Base-by-base conservation (phyloP, 352 stramenopile genomes). In the Pelagophyceae sp. region DNA sequence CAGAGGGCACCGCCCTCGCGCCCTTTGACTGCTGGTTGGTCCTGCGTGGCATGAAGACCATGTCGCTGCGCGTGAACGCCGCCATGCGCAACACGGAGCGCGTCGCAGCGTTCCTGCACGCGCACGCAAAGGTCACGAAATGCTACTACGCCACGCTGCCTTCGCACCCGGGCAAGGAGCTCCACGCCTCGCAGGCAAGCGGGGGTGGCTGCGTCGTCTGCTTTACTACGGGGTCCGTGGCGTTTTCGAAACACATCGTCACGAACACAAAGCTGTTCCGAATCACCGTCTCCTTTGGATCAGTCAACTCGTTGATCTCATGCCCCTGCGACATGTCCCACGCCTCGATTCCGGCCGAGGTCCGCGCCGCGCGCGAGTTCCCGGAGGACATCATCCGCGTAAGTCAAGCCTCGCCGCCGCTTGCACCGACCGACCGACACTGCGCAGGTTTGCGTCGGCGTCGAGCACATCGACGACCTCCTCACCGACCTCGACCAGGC, bases 251-350 rank as follows among this genome's bases (percentile, higher is more conserved):
- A 81, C 90, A 95, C 82, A 81, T 96, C 45, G 90, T 96, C 70
- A 90, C 88, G 20, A 85, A 89, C 38, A 95, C 92, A n/a, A 95
- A 95, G 84, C 85, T 97, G 0, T 96, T 96, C 82, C 96, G 96
- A 84, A 95, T 96, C 83, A 96, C 91, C 5, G 83, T 88, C 11
- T 95, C 88, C 83, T 96, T 97, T 77, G 92, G 92, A 70, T 92
- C 87, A 72, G 91, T 95, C 35, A 95, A 96, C 83, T 96, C 90
- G 78, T 82, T 97, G 25, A 95, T 96, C 77, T 94, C 90, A 76
- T 84, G 95, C 64, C 91, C 90, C 0, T 90, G 89, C 61, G 89
- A 90, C 64, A 96, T 96, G 90, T 93, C 87, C 27, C 92, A 96
- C 83, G 91, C 92, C 31, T 95, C 88, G 71, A 96, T 97, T 77